Evolutionary conservation across 192 early-diverging fungal species (phyloP), one percentile per base, ranked within the genome.

Genomic region (Rhizoclosmatium globosum): DNA sequence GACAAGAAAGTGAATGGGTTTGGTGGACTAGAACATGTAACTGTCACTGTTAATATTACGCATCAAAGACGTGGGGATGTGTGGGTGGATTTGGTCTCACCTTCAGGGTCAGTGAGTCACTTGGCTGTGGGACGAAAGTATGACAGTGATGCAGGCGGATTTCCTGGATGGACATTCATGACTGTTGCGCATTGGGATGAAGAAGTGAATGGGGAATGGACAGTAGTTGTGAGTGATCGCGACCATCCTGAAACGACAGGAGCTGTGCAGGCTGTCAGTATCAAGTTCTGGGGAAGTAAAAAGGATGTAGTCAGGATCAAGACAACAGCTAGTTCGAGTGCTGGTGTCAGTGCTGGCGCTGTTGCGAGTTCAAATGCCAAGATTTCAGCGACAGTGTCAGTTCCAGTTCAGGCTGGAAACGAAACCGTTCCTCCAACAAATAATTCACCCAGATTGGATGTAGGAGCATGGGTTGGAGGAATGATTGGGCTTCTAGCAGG

Each of bases 101-200:
- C 97, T 0, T 73, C 88, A 39, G 82, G 87, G 4, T 75, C 94
- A 42, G 82, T 85, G 11, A 94, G 92, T 57, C 82, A 91, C 74
- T 80, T 99, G 61, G 94, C 90, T 0, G 87, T 88, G 0, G 78
- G 84, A 17, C 79, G 98, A 13, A 83, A 82, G 64, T 86, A 76
- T 74, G 98, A 99, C 81, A 71, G 50, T 11, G 89, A 88, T 75
- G 84, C 45, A 11, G 80, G 79, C 4, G 98, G 98, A 3, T 92
- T 97, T 65, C 17, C 66, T 2, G 87, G 91, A 64, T 99, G 98
- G 98, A 95, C 94, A 38, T 95, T 98, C 74, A 97, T 96, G 94
- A 94, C 87, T 47, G 95, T 99, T 46, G 94, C 93, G 85, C 98
- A 99, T 76, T 99, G 98, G 94, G 69, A 71, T 46, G 69, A 71